Evolutionary conservation across 2,329 filamentous ascomycete species (phyloP).

Genomic region (Penicillium sp.): DNA sequence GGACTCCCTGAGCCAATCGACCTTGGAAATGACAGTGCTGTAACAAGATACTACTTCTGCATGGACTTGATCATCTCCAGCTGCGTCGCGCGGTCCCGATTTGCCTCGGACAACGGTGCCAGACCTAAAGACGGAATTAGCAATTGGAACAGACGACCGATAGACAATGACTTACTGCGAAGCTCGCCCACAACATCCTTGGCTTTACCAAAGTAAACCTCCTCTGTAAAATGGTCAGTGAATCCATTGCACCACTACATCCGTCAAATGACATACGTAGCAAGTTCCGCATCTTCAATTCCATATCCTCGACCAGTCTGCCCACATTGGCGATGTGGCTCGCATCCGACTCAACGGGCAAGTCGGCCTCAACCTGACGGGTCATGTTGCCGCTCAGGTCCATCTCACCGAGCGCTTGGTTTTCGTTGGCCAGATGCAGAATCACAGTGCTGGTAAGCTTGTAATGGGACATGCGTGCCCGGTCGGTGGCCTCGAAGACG

Average conservation of each 20-base stretch:
- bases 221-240: constrained; percentile 50
- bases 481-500: constrained; percentile 94
- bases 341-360: constrained; percentile 81
- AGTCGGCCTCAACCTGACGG: constrained; percentile 85
- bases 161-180: constrained; percentile 56
- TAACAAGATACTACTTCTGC: constrained; percentile 31
- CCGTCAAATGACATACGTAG: constrained; percentile 50
- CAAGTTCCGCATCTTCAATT: constrained; percentile 97
- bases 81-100: constrained; percentile 77
- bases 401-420: constrained; percentile 69
- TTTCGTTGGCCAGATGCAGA: constrained; percentile 69
- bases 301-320: constrained; percentile 95
- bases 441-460: constrained; percentile 97
- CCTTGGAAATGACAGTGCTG: constrained; percentile 2
- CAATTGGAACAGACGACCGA: neutral
- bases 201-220: constrained; percentile 99
- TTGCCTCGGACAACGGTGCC: constrained; percentile 74
- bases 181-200: constrained; percentile 97
- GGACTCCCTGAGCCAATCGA: constrained; percentile 9
- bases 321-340: constrained; percentile 96
- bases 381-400: constrained; percentile 98
- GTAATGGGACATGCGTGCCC: constrained; percentile 88
- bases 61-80: constrained; percentile 73
- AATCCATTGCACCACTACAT: neutral
- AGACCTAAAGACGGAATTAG: constrained; percentile 46